A percentile compares a stretch with the other conserved stretches of the same genome.
These are phyloP conservation scores for Pichia eremophila DNA, from an alignment of 805 yeast genomes.

Conservation along the genomic window DNA sequence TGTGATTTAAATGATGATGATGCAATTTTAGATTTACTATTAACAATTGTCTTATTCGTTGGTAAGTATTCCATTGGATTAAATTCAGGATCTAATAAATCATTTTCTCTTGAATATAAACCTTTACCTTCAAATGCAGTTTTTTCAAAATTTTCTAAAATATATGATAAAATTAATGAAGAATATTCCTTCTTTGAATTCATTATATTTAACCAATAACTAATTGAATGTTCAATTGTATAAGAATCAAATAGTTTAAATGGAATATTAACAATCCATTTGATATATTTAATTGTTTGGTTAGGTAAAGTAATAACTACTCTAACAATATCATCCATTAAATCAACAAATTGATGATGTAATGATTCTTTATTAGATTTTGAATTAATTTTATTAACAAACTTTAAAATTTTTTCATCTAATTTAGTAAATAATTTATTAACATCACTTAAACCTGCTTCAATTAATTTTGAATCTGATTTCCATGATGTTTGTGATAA, in stretches of 20 bases:
- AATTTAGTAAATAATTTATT: conserved; percentile 19
- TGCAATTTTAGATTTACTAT: conserved; percentile 41
- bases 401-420: conserved; percentile 4
- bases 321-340: conserved; percentile 34
- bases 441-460: conserved; percentile 27
- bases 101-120: conserved; percentile 48
- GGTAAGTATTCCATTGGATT: conserved; percentile 85
- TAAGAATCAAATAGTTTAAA: conserved; percentile 53
- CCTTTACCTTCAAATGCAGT: conserved; percentile 56
- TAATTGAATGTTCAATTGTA: conserved; percentile 54
- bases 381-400: conserved; percentile 2
- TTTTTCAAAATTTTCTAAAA: conserved; percentile 59
- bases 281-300: conserved; percentile 37
- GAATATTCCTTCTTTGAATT: conserved; percentile 55
- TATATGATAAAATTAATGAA: conserved; percentile 54
- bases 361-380: conserved; percentile 1
- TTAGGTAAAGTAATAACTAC: conserved; percentile 30
- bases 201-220: conserved; percentile 75
- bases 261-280: conserved; percentile 58
- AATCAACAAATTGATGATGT: conserved; percentile 28
- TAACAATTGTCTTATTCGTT: conserved; percentile 52
- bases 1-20: conserved; percentile 55
- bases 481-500: conserved; percentile 74
- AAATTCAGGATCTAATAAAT: conserved; percentile 50
- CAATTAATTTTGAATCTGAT: conserved; percentile 4